These are phyloP conservation scores for Bothriochloa decipiens DNA, from an alignment of 176 grass and related monocot genomes.

Conservation along the genomic window DNA sequence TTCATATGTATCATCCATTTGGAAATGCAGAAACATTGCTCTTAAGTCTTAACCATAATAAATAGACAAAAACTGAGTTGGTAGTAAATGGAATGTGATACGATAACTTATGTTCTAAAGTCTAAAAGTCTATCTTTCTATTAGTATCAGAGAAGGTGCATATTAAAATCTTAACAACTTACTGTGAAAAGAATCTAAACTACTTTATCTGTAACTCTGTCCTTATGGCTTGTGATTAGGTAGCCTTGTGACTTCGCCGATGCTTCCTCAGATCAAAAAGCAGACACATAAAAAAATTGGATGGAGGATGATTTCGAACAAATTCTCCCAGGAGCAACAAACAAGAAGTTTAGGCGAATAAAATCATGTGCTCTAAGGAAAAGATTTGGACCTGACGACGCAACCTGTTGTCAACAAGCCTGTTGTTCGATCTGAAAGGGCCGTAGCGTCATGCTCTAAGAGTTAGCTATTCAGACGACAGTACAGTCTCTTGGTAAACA, in stretches of 20 bases:
- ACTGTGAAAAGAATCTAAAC: not conserved
- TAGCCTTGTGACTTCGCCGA: conserved; percentile 34
- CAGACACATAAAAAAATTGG: conserved; percentile 28
- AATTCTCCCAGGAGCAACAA: conserved; percentile 40
- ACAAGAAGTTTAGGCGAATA: conserved; percentile 42
- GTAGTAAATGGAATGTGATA: not conserved
- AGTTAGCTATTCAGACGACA: not conserved
- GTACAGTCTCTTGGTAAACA: conserved; percentile 25
- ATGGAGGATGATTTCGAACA: conserved; percentile 28
- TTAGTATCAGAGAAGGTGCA: not conserved
- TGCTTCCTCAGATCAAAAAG: conserved; percentile 45
- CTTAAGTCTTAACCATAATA: not conserved
- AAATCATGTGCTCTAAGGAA: conserved; percentile 41
- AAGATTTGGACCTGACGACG: conserved; percentile 22
- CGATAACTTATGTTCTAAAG: not conserved
- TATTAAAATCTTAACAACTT: not conserved
- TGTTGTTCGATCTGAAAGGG: conserved; percentile 21
- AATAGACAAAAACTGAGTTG: not conserved
- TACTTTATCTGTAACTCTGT: conserved; percentile 24
- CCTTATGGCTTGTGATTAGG: not conserved
- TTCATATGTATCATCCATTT: not conserved
- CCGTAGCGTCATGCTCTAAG: conserved; percentile 11
- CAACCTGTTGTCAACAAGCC: conserved; percentile 30
- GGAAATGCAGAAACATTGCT: not conserved
- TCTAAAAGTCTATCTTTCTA: not conserved